These are phyloP conservation scores for Mimosa bimucronata DNA, from an alignment of 306 rosid species.

Conservation along the genomic window DNA sequence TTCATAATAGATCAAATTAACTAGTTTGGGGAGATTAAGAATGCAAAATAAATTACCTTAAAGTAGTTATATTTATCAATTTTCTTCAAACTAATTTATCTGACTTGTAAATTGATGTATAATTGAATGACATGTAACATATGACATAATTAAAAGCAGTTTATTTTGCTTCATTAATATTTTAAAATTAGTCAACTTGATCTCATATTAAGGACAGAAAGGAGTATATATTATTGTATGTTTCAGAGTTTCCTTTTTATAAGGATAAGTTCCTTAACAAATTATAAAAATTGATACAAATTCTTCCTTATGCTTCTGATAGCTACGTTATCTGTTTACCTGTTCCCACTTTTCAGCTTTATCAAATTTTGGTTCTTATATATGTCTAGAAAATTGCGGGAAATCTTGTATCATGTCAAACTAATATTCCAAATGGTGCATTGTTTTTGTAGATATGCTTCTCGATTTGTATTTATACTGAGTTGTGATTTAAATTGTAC, in stretches of 20 bases:
- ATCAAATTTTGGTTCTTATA: slow-evolving; percentile 12
- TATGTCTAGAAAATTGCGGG: background rate
- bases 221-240: background rate
- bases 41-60: no score
- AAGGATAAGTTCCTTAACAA: background rate
- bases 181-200: no score
- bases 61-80: no score
- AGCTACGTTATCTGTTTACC: background rate
- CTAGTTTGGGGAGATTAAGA: no score
- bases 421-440: slow-evolving; percentile 15
- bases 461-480: slow-evolving; percentile 27
- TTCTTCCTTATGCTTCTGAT: background rate
- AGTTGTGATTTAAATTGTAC: slow-evolving; percentile 41
- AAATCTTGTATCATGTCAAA: background rate
- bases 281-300: slow-evolving; percentile 2
- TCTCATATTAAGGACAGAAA: no score
- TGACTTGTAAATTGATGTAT: no score
- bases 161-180: no score
- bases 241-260: background rate
- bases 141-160: no score
- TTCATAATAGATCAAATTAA: no score
- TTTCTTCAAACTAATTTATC: no score
- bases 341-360: slow-evolving; percentile 6
- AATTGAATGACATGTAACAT: no score
- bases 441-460: background rate